Base-by-base conservation (phyloP, 306 rosid species). In the Inga leiocalycina region DNA sequence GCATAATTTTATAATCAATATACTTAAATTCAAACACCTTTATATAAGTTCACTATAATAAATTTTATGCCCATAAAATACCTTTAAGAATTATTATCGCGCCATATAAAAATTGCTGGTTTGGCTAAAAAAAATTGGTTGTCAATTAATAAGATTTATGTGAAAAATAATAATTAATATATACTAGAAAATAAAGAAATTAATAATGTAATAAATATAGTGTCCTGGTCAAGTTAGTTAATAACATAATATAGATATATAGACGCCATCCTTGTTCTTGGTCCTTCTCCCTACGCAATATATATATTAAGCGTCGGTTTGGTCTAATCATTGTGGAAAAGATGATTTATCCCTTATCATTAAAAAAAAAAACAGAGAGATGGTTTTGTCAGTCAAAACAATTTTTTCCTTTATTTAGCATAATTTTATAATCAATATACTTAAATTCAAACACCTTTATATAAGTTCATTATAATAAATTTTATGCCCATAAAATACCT, bases 171-270 rank as follows among this genome's bases (percentile, higher is more conserved):
- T 24, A 24, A 24, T 24, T 24, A 24, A 24, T 24, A 24, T 24
- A 24, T 24, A 24, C 27, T 24, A 24, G 27, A 24, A 24, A 24
- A 24, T 24, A 24, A 24, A 24, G 27, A 24, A 24, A 24, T 24
- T 24, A 24, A 24, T 24, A 24, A 24, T 24, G 27, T 24, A 24
- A 24, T 24, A 24, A 62, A 32, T 32, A 62, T 62, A 10, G 24
- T 24, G 68, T 62, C 68, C 65, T n/a, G 65, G n/a, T 57, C 30
- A n/a, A 57, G 65, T 57, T 57, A 57, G 65, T 57, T 57, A 56
- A 56, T 20, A 27, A 27, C 30, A 0, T 27, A 27, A 27, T 27
- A 27, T 27, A 27, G 30, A 54, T 54, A 54, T 24, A 35, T 35
- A 35, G 41, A 37, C 41, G 41, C 41, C 41, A 5, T 37, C 41